phyloP scores from a whole-genome alignment of 2,329 filamentous ascomycete species.

The Aspergillus sp. region DNA sequence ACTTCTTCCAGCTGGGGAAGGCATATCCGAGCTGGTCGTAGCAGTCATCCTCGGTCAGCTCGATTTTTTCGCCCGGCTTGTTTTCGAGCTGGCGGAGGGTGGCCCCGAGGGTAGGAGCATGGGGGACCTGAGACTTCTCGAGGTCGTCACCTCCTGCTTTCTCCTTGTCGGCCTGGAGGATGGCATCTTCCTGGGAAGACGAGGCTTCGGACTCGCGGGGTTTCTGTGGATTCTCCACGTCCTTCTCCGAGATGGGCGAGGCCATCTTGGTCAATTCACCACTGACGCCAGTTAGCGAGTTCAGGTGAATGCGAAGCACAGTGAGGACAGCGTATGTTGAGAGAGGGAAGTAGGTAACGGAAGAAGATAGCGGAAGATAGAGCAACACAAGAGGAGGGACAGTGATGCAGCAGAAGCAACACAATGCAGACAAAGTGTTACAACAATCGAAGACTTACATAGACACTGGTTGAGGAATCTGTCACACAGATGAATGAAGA shows the following conservation, averaged over 20 bases:
- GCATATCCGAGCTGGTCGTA: conserved; percentile 68
- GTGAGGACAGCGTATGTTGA: background rate
- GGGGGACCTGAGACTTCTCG: conserved; percentile 23
- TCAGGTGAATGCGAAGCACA: background rate
- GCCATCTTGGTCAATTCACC: conserved; percentile 26
- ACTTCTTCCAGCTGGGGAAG: conserved; percentile 68
- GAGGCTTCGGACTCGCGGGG: conserved; percentile 38
- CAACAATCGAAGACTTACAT: conserved; percentile 14
- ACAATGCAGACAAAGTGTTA: background rate
- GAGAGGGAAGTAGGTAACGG: too few relatives aligned
- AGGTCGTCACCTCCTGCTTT: conserved; percentile 22
- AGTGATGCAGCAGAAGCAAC: background rate
- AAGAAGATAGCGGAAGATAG: background rate
- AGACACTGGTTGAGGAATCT: conserved; percentile 3
- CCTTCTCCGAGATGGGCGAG: conserved; percentile 20
- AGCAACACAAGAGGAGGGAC: background rate
- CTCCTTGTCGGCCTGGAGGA: conserved; percentile 26
- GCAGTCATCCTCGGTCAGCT: conserved; percentile 62
- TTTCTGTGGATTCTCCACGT: conserved; percentile 29
- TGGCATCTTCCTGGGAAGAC: conserved; percentile 36
- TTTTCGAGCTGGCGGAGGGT: conserved; percentile 34
- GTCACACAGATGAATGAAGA: conserved; percentile 4
- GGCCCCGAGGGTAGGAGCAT: conserved; percentile 21
- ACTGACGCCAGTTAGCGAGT: background rate
- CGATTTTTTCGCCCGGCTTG: conserved; percentile 31